Percentiles rank a stretch among this genome's conserved stretches.
These are phyloP conservation scores for Dictyostelium purpureum DNA, from an alignment of 78 protist species.

Conservation along the genomic window DNA sequence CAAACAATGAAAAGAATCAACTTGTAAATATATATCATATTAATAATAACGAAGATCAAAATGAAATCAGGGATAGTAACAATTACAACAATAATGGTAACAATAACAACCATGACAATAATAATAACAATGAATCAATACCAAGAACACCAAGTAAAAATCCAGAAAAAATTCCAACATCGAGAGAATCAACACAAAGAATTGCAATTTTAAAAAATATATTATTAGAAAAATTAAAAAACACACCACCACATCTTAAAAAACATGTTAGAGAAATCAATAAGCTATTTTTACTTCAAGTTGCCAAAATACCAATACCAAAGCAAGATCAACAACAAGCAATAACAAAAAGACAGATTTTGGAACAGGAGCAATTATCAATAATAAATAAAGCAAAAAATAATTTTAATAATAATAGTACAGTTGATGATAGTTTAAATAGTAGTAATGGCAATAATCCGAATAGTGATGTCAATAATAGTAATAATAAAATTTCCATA, in stretches of 20 bases:
- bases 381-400: background rate
- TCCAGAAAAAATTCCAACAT: background rate
- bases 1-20: background rate
- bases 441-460: background rate
- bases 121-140: background rate
- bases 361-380: background rate
- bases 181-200: slow-evolving; percentile 7
- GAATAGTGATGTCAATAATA: background rate
- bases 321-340: background rate
- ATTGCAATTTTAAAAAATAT: background rate
- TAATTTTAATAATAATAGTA: background rate
- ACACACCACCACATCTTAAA: slow-evolving; percentile 11
- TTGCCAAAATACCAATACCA: slow-evolving; percentile 16
- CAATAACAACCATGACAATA: background rate
- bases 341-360: background rate
- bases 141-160: background rate
- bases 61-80: background rate
- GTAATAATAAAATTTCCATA: background rate
- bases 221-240: background rate
- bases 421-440: background rate
- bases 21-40: background rate
- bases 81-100: background rate
- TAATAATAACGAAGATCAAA: no score
- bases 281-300: slow-evolving; percentile 6
- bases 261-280: slow-evolving; percentile 13